phyloP scores from a whole-genome alignment of 257 asterid species.

The Plantago ovata region DNA sequence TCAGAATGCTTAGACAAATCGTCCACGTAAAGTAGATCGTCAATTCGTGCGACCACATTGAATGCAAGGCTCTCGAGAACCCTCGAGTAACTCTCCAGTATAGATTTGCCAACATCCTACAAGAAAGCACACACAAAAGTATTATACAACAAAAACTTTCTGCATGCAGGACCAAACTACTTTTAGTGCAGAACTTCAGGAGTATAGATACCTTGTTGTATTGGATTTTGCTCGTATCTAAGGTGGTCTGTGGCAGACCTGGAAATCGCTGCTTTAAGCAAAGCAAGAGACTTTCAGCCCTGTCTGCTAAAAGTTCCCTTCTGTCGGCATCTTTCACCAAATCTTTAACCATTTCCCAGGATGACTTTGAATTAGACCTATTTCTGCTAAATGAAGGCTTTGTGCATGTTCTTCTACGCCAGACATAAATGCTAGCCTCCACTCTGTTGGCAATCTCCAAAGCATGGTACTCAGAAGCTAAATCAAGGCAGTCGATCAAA shows the following conservation, averaged over 20 bases:
- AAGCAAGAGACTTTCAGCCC: constrained; percentile 71
- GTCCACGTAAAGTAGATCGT: constrained; percentile 67
- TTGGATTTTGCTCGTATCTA: constrained; percentile 79
- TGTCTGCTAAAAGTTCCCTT: constrained; percentile 49
- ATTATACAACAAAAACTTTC: too few relatives aligned
- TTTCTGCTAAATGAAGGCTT: constrained; percentile 34
- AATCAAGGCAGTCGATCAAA: constrained; percentile 69
- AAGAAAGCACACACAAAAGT: constrained; percentile 3
- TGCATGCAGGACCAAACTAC: too few relatives aligned
- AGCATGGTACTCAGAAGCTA: constrained; percentile 78
- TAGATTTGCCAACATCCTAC: constrained; percentile 80
- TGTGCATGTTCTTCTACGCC: constrained; percentile 46
- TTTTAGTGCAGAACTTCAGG: too few relatives aligned
- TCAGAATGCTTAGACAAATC: constrained; percentile 70
- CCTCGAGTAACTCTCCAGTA: constrained; percentile 80
- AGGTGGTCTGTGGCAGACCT: constrained; percentile 75
- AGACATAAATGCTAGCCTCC: constrained; percentile 57
- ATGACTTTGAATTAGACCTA: constrained; percentile 58
- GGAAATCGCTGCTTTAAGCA: constrained; percentile 67
- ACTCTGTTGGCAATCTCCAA: constrained; percentile 67
- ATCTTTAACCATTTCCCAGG: constrained; percentile 82
- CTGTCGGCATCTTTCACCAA: constrained; percentile 58
- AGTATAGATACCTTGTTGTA: constrained; percentile 84
- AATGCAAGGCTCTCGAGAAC: constrained; percentile 83
- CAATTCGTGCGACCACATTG: constrained; percentile 68